A percentile compares a stretch with the other conserved stretches of the same genome.
phyloP scores from a whole-genome alignment of 495 filamentous ascomycete genomes.

The Penicillium malachiteum region DNA sequence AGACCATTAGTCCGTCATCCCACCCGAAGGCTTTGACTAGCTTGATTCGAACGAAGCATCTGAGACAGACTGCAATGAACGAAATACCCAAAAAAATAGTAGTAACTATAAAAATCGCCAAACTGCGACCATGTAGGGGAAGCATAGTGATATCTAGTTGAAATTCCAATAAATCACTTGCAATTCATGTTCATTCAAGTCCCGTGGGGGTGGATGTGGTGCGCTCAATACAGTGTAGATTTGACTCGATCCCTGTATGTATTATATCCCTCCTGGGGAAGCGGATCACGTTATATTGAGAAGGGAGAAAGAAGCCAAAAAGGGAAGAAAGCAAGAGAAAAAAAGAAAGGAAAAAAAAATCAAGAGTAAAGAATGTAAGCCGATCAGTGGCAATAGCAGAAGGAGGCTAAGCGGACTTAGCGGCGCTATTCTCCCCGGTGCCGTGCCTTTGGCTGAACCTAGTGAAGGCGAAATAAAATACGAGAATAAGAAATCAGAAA shows the following conservation, averaged over 20 bases:
- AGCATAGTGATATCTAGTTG: constrained; percentile 27
- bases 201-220: no score
- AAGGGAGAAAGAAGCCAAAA: neutral
- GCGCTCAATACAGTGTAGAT: no score
- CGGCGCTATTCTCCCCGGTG: constrained; percentile 1
- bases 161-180: neutral
- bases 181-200: constrained; percentile 2
- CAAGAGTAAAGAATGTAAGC: constrained; percentile 1
- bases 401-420: constrained; percentile 3
- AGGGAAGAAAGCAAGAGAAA: constrained; percentile 4
- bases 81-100: constrained; percentile 38
- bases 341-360: constrained; percentile 1
- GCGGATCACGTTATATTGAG: no score
- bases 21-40: constrained; percentile 44
- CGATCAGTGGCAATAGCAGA: constrained; percentile 15
- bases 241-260: no score
- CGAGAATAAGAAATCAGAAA: neutral
- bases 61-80: constrained; percentile 36
- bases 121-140: constrained; percentile 37
- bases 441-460: neutral
- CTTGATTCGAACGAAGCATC: constrained; percentile 42
- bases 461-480: neutral
- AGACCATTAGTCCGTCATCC: constrained; percentile 45
- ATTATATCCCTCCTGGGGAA: no score
- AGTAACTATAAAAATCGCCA: constrained; percentile 40